phyloP scores from a whole-genome alignment of 164 flowering plant species.

The Sextonia rubra region DNA sequence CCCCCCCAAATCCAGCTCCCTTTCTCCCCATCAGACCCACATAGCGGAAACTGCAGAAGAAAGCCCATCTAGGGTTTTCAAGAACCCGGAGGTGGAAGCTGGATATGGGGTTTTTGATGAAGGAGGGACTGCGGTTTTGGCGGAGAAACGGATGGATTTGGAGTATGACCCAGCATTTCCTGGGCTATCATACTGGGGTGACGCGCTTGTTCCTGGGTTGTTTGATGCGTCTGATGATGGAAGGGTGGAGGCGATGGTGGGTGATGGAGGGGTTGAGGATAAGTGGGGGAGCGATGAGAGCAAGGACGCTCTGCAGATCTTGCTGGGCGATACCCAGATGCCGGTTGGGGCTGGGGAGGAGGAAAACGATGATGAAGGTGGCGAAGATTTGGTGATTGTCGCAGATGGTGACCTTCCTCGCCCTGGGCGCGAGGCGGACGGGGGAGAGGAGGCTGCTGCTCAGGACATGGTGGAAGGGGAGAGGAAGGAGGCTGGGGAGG shows the following conservation, averaged over 20 bases:
- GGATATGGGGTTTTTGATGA: background rate
- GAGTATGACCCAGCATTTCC: slow-evolving; percentile 51
- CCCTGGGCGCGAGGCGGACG: slow-evolving; percentile 53
- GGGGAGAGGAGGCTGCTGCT: slow-evolving; percentile 58
- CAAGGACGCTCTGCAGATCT: slow-evolving; percentile 94
- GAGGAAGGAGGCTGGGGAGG: slow-evolving; percentile 49
- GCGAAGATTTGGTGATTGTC: slow-evolving; percentile 67
- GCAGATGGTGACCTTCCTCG: slow-evolving; percentile 41
- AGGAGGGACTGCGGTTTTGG: background rate
- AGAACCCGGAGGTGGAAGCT: background rate
- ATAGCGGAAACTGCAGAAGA: too few species aligned
- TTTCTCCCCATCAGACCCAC: background rate
- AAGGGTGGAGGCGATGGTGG: background rate
- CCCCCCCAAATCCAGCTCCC: too few species aligned
- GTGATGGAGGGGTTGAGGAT: slow-evolving; percentile 35
- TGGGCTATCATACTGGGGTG: slow-evolving; percentile 32
- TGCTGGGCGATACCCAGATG: slow-evolving; percentile 56
- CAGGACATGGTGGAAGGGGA: slow-evolving; percentile 56
- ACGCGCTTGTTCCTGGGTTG: slow-evolving; percentile 11
- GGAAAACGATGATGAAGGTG: slow-evolving; percentile 60
- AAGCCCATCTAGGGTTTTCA: too few species aligned
- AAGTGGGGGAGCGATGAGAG: slow-evolving; percentile 87
- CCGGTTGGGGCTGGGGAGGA: slow-evolving; percentile 29
- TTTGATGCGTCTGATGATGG: background rate
- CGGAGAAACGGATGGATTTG: slow-evolving; percentile 14